Evolutionary conservation across 2,329 filamentous ascomycete species (phyloP).

Genomic region (Fusarium haematococcum): DNA sequence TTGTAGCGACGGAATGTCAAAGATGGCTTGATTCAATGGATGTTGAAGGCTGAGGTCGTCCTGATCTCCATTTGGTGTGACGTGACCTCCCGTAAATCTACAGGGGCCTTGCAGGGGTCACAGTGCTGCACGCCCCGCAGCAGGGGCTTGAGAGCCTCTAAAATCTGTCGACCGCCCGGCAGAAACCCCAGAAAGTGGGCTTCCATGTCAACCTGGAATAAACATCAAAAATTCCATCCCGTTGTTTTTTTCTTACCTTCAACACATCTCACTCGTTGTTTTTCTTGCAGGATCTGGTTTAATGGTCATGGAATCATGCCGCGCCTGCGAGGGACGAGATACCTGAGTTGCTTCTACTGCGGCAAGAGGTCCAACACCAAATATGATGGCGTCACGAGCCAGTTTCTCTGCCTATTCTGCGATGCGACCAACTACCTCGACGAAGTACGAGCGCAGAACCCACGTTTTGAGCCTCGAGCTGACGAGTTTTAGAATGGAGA

Average conservation of each 20-base stretch:
- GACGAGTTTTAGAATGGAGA: slow-evolving; percentile 75
- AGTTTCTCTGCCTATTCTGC: slow-evolving; percentile 82
- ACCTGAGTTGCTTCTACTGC: slow-evolving; percentile 86
- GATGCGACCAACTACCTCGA: slow-evolving; percentile 92
- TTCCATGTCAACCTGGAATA: slow-evolving; percentile 18
- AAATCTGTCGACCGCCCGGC: slow-evolving; percentile 49
- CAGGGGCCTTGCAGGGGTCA: slow-evolving; percentile 27
- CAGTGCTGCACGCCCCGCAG: slow-evolving; percentile 17
- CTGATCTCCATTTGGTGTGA: slow-evolving; percentile 17
- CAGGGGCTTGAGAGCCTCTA: slow-evolving; percentile 21
- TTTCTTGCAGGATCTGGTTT: not conserved
- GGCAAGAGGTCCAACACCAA: slow-evolving; percentile 72
- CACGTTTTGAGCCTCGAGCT: not conserved
- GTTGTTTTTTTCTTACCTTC: slow-evolving; percentile 5
- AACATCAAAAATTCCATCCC: slow-evolving; percentile 21
- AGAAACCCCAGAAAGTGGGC: slow-evolving; percentile 46
- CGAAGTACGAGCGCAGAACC: slow-evolving; percentile 64
- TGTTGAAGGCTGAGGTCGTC: not conserved
- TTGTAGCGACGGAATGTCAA: not conserved
- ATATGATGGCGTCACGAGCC: slow-evolving; percentile 68
- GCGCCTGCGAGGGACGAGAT: slow-evolving; percentile 54
- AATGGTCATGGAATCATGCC: slow-evolving; percentile 53
- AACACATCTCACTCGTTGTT: not conserved
- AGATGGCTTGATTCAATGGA: not conserved
- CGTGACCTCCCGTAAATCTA: slow-evolving; percentile 16